phyloP scores from a whole-genome alignment of 192 early-diverging fungal species.

The Backusella mclennaniae region DNA sequence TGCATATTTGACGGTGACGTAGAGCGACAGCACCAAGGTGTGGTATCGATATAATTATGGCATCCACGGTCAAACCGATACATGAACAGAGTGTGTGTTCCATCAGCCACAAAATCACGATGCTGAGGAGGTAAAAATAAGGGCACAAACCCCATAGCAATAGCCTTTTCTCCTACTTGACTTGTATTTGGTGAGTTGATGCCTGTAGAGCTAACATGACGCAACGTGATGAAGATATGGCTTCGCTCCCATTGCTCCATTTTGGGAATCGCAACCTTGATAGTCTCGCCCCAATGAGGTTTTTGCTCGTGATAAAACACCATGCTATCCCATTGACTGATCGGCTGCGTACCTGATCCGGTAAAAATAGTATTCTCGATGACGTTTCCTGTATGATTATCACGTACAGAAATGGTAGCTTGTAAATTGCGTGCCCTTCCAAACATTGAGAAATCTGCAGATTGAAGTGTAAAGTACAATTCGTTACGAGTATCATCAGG shows the following conservation, averaged over 20 bases:
- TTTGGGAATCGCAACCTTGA: slow-evolving; percentile 56
- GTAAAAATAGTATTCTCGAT: slow-evolving; percentile 52
- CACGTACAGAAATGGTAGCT: slow-evolving; percentile 55
- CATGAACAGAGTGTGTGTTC: slow-evolving; percentile 51
- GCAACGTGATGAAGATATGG: slow-evolving; percentile 60
- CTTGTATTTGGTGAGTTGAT: background rate
- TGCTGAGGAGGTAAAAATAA: slow-evolving; percentile 51
- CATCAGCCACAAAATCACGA: slow-evolving; percentile 58
- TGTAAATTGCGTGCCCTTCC: slow-evolving; percentile 58
- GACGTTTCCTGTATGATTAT: slow-evolving; percentile 46
- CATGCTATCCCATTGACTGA: slow-evolving; percentile 51
- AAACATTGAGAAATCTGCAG: slow-evolving; percentile 54
- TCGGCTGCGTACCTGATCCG: slow-evolving; percentile 37
- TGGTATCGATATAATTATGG: slow-evolving; percentile 49
- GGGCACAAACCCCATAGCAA: slow-evolving; percentile 61
- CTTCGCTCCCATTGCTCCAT: slow-evolving; percentile 51
- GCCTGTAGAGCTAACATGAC: slow-evolving; percentile 40
- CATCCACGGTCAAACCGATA: slow-evolving; percentile 62
- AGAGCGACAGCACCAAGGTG: slow-evolving; percentile 37
- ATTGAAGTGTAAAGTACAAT: slow-evolving; percentile 56
- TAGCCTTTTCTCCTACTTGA: slow-evolving; percentile 39
- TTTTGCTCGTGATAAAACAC: slow-evolving; percentile 59
- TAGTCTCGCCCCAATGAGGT: slow-evolving; percentile 64
- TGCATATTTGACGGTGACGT: slow-evolving; percentile 31
- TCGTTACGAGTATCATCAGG: slow-evolving; percentile 55